Evolutionary conservation across 768 basidiomycete species (phyloP), one percentile per base, ranked within the genome.

Genomic region (Candolleomyces aberdarensis): DNA sequence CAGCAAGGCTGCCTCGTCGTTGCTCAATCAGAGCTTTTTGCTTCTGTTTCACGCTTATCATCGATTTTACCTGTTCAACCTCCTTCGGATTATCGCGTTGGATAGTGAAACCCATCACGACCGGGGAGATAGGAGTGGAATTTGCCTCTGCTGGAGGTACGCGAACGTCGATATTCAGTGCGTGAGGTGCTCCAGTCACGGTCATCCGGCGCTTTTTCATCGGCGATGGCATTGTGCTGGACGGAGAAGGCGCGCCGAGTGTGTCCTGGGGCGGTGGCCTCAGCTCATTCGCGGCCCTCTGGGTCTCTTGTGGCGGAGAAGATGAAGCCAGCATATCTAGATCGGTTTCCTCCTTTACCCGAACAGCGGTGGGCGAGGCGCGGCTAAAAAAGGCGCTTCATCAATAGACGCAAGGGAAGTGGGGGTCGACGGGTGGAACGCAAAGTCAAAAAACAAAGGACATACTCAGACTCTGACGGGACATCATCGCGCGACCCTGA

Each of bases 1-100:
- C 78, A 32, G 78, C 84, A 14, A 79, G 74, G 68, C 86, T 87
- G 10, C 82, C 87, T 64, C 89, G 75, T 53, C 88, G 82, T 72
- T 88, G 86, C 70, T 91, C 87, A 58, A 86, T 84, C 59, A 87
- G 75, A 51, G 85, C 82, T 72, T 89, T 86, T 71, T 88, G 90
- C 65, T 86, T 85, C 70, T 87, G 87, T 67, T 89, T 90, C 53
- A 84, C 80, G 40, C 78, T 72, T 61, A 86, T 77, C 76, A 83
- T 83, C 19, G 85, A 83, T 68, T 86, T 80, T 47, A 86, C 80
- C 70, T 86, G 84, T 66, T 88, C 86, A 44, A 86, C 75, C 13
- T 81, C 81, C 36, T 72, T 68, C 1, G 84, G 78, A 65, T 88
- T 85, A 70, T 89, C 86, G 61, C 81, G 81, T 59, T 76, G 76